Evolutionary conservation across 1,284 basidiomycete species (phyloP), one percentile per base, ranked within the genome.

Genomic region (Ustilago sp.): DNA sequence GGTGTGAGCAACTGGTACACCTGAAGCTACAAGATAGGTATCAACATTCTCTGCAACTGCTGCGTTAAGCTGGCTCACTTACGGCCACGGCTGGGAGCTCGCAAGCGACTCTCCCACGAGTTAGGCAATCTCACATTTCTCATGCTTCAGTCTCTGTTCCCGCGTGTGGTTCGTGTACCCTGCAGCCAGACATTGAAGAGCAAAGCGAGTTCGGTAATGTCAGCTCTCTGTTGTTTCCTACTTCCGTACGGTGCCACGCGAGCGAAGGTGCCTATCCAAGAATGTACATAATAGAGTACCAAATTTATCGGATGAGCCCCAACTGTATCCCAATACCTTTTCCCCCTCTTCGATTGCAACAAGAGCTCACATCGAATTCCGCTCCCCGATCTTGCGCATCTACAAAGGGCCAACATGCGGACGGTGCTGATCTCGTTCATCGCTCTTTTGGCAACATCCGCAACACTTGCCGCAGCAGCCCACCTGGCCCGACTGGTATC

Each of bases 351-450:
- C 19, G 19, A 19, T 19, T 19, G 19, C 19, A 19, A 19, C 19
- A 19, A 19, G 19, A 19, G 19, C 1, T 19, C 19, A 19, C 19
- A 19, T 19, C 19, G 19, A 19, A 19, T 19, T 19, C 19, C 19
- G 19, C 19, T 55, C 53, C n/a, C 23, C n/a, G 8, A 2, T n/a
- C 15, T 23, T 38, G 12, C 41, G 39, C 15, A 15, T 12, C 39
- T 7, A 17, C 23, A 2, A 19, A 19, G 19, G 13, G 8, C 3
- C 58, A 60, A 53, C 32, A 67, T 67, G 64, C 64, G 45, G 15
- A 48, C 56, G 13, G 32, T 38, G 13, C 50, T 48, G 19, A 32
- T 41, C 9, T 47, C 62, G 2, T 23, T 47, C 38, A 8, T 64
- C 38, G 35, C 36, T 8, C 17, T 67, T 4, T 13, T 60, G 13